These are phyloP conservation scores for Kodamaea suecica DNA, from an alignment of 1,139 yeast species.

Conservation along the genomic window DNA sequence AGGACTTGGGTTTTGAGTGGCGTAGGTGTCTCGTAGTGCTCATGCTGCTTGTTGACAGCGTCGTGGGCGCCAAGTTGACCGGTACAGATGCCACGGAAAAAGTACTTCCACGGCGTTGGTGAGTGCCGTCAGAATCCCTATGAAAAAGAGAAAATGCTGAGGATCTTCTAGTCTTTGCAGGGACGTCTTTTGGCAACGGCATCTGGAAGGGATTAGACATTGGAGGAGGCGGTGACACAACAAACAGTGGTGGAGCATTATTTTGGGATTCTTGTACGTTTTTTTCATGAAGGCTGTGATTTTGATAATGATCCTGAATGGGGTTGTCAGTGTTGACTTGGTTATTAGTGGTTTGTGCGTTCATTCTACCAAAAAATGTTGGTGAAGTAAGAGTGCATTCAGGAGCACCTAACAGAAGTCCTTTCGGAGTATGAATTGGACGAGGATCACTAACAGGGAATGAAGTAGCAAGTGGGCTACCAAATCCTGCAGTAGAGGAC, in stretches of 20 bases:
- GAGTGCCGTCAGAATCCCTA: slow-evolving; percentile 3
- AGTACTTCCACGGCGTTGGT: slow-evolving; percentile 11
- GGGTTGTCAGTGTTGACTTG: too few relatives aligned
- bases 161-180: slow-evolving; percentile 4
- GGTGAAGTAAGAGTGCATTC: not conserved
- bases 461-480: not conserved
- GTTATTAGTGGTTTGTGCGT: not conserved
- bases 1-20: slow-evolving; percentile 20
- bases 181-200: not conserved
- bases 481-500: not conserved
- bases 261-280: not conserved
- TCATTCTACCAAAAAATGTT: not conserved
- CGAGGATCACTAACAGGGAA: not conserved
- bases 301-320: not conserved
- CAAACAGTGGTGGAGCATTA: not conserved
- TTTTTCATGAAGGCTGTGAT: not conserved
- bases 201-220: slow-evolving; percentile 5
- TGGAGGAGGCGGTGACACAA: not conserved
- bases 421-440: not conserved
- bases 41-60: not conserved
- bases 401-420: not conserved
- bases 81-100: slow-evolving; percentile 14
- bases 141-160: slow-evolving; percentile 7
- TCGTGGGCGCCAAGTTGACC: slow-evolving; percentile 4
- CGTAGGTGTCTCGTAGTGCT: slow-evolving; percentile 6